phyloP scores from a whole-genome alignment of 208 protist genomes.

The Zelonia costaricensis region DNA sequence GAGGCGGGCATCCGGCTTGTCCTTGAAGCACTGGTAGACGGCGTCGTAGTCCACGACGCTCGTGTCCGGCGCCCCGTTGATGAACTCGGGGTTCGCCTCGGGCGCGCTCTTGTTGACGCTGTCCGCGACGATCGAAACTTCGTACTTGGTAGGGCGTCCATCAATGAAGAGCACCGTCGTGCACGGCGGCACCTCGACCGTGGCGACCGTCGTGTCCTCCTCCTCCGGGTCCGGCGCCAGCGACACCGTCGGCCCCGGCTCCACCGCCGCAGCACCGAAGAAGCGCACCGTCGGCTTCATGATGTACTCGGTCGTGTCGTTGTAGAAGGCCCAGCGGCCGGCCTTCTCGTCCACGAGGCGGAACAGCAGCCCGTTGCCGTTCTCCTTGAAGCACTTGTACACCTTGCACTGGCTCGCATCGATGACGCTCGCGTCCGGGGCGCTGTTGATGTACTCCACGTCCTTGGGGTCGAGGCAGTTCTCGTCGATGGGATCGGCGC shows the following conservation, averaged over 20 bases:
- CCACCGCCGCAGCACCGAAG: conserved; percentile 36
- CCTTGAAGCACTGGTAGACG: conserved; percentile 68
- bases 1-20: conserved; percentile 60
- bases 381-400: conserved; percentile 72
- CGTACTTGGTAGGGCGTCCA: conserved; percentile 57
- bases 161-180: conserved; percentile 58
- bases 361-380: conserved; percentile 80
- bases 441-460: conserved; percentile 54
- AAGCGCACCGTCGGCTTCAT: conserved; percentile 69
- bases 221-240: conserved; percentile 45
- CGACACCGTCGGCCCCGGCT: conserved; percentile 32
- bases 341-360: conserved; percentile 71
- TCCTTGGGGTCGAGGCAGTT: conserved; percentile 36
- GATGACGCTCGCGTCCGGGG: conserved; percentile 44
- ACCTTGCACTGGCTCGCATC: conserved; percentile 41
- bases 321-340: conserved; percentile 83
- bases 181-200: conserved; percentile 55
- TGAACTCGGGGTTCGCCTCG: conserved; percentile 52
- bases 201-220: conserved; percentile 41
- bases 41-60: conserved; percentile 47
- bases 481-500: conserved; percentile 61
- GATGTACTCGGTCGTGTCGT: conserved; percentile 73
- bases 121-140: conserved; percentile 56
- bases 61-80: conserved; percentile 48
- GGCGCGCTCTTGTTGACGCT: conserved; percentile 36